Evolutionary conservation across 2,329 filamentous ascomycete genomes (phyloP), one percentile per base, ranked within the genome.

Genomic region (Claviceps humidiphila): DNA sequence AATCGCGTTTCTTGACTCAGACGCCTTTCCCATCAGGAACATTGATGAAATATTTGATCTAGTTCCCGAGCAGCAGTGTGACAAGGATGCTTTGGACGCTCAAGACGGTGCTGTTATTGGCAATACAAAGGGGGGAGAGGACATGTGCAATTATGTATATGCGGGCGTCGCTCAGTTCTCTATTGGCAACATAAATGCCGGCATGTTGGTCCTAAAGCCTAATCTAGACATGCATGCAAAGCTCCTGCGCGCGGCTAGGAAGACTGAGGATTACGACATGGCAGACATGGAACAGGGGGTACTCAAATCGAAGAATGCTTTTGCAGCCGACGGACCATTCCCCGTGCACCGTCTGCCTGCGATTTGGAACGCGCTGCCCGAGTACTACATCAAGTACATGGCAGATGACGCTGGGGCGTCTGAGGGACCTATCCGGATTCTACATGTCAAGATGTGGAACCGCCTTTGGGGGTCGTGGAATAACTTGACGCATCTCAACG

Each of bases 381-480:
- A 51, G 37, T 51, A 46, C 42, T 46, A 46, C 42, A 51, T 26
- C 30, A 16, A 40, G 11, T 40, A 51, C 42, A 34, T 39, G 17
- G 42, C n/a, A 5, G 42, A 46, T 2, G 14, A 20, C 2, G 41
- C 41, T 1, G 42, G 30, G 17, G 2, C 30, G 34, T 26, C 42
- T n/a, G 30, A 51, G 34, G 41, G 30, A 7, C 49, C 42, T 13
- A 51, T 51, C 24, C 24, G 49, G 20, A 20, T 51, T 22, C 49
- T 51, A 16, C 49, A 51, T n/a, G 49, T 26, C 30, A 51, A 51
- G 49, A 51, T 51, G 49, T 51, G 49, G 49, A 51, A 51, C 22
- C 49, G 49, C 8, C 42, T 51, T 20, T 51, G 49, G 49, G 49
- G 49, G 7, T 46, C 49, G 3, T 51, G 49, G 49, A 51, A 51